Base-by-base conservation (phyloP, 768 basidiomycete genomes). In the Boletellus ananas region DNA sequence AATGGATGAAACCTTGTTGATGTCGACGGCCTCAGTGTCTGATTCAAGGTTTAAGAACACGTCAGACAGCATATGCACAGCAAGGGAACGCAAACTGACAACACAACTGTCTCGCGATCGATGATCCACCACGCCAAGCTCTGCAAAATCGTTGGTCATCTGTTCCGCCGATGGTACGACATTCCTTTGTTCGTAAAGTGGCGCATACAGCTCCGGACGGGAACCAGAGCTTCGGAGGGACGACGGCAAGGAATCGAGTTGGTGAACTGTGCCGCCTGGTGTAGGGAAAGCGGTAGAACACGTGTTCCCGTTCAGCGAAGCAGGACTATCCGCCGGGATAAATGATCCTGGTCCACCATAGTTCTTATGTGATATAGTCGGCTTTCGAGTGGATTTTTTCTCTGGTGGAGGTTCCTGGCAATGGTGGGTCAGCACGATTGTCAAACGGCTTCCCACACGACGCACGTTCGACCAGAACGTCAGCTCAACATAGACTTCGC, bases 391-490 rank as follows among this genome's bases (percentile, higher is more conserved):
- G 12, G 68, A 53, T 57, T 81, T 87, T 69, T 87, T 90, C 57
- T 80, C 80, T n/a, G 89, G 90, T 6, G 85, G 76, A 33, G 85
- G 83, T 68, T 86, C 90, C 90, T 91, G 20, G 34, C 37, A n/a
- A 48, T 44, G 12, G 23, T 39, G 39, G 25, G 44, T 56, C 40
- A 55, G 50, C n/a, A 52, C 35, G 36, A n/a, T 9, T 37, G 18
- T 17, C 38, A 37, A 25, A n/a, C 8, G n/a, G n/a, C 36, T 25
- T 36, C 6, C 36, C 36, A 9, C 29, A 18, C 31, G 36, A 54
- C 86, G 49, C 54, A 91, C 90, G 65, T 92, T 91, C 10, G 94
- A 94, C 84, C 90, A 99, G 72, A 95, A 98, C 0, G 96, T 99
- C 61, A 98, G 68, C 66, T 99, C 96, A 18, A 98, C 75, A 64